phyloP scores from a whole-genome alignment of 2,329 filamentous ascomycete genomes.

The Aspergillus fumigatus region DNA sequence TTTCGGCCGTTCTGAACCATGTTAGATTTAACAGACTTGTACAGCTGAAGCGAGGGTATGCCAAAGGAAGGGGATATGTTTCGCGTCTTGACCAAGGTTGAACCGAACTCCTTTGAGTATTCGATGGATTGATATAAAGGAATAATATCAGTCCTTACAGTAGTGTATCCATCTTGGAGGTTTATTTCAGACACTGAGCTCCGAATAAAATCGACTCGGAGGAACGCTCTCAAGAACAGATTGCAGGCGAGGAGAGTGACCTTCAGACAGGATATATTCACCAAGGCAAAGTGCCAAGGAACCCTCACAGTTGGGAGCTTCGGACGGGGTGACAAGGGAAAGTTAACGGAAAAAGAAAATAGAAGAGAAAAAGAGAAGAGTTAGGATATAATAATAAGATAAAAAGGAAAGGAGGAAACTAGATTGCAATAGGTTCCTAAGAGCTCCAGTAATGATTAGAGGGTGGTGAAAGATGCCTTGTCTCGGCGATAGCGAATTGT shows the following conservation, averaged over 20 bases:
- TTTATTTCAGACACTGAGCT: neutral
- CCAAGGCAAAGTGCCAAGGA: neutral
- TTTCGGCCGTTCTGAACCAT: constrained; percentile 70
- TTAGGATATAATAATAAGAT: neutral
- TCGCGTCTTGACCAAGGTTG: neutral
- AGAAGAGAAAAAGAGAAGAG: neutral
- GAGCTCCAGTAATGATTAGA: neutral
- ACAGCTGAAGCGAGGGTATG: neutral
- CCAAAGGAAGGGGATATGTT: neutral
- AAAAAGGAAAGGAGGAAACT: neutral
- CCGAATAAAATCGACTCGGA: constrained; percentile 2
- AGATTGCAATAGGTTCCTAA: neutral
- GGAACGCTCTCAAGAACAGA: neutral
- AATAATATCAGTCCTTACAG: constrained; percentile 33
- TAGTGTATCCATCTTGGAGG: constrained; percentile 44
- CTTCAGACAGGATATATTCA: neutral
- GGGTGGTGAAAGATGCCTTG: neutral
- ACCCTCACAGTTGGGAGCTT: neutral
- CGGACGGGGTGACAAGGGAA: neutral
- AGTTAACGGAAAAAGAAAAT: neutral
- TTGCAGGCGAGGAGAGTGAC: neutral
- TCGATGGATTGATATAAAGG: neutral
- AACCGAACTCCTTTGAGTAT: neutral
- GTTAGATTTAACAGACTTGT: constrained; percentile 19
- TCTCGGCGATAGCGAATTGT: neutral